These are phyloP conservation scores for Flammula alnicola DNA, from an alignment of 1,284 basidiomycete genomes.

Conservation along the genomic window DNA sequence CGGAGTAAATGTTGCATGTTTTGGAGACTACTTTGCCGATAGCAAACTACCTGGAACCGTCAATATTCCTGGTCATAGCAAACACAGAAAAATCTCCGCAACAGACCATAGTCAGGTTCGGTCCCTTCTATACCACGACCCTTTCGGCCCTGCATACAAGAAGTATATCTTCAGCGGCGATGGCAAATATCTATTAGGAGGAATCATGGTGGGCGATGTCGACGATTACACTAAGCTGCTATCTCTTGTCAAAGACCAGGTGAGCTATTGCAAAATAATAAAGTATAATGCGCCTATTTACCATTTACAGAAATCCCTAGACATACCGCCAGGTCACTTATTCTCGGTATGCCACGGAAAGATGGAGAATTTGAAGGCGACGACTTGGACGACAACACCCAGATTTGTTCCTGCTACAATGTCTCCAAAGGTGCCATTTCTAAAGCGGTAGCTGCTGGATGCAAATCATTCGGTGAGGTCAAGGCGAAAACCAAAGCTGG, in stretches of 20 bases:
- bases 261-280: too few relatives aligned
- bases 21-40: slow-evolving; percentile 79
- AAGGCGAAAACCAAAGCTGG: slow-evolving; percentile 76
- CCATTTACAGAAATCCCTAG: slow-evolving; percentile 57
- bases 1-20: slow-evolving; percentile 79
- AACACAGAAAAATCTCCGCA: slow-evolving; percentile 27
- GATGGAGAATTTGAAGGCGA: slow-evolving; percentile 62
- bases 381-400: slow-evolving; percentile 74
- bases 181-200: slow-evolving; percentile 75
- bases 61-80: slow-evolving; percentile 15
- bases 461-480: slow-evolving; percentile 57
- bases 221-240: slow-evolving; percentile 75
- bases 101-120: slow-evolving; percentile 47
- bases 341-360: slow-evolving; percentile 55
- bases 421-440: slow-evolving; percentile 67
- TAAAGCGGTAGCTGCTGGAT: slow-evolving; percentile 58
- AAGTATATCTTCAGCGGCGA: slow-evolving; percentile 82
- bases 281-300: background rate
- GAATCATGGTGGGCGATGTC: slow-evolving; percentile 84
- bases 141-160: slow-evolving; percentile 73
- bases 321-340: slow-evolving; percentile 68
- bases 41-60: slow-evolving; percentile 36
- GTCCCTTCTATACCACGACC: slow-evolving; percentile 73
- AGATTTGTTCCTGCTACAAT: slow-evolving; percentile 77
- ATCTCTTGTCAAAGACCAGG: slow-evolving; percentile 74